phyloP scores from a whole-genome alignment of 345 rosid genomes.

The Populus euphratica region DNA sequence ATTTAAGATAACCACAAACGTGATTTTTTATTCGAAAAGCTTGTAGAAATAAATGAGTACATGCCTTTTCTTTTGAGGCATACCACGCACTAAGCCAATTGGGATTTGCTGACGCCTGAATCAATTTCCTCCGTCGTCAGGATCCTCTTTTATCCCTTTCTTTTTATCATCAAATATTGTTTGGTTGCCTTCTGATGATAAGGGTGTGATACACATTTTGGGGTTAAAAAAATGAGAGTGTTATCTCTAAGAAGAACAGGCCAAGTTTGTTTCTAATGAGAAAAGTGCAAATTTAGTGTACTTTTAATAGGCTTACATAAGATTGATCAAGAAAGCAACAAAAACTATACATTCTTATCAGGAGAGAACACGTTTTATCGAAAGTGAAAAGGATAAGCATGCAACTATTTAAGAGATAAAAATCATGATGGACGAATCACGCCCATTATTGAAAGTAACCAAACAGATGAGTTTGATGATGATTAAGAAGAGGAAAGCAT shows the following conservation, averaged over 20 bases:
- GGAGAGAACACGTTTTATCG: not conserved
- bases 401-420: not conserved
- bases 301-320: not conserved
- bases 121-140: not conserved
- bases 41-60: slow-evolving; percentile 13
- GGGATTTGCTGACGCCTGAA: slow-evolving; percentile 17
- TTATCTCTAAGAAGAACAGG: not conserved
- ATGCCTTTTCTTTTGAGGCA: slow-evolving; percentile 20
- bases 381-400: not conserved
- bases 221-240: not conserved
- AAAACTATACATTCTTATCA: not conserved
- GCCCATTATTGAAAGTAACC: not conserved
- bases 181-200: slow-evolving; percentile 19
- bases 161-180: slow-evolving; percentile 13
- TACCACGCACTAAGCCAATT: slow-evolving; percentile 5
- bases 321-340: not conserved
- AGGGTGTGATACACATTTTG: slow-evolving; percentile 9
- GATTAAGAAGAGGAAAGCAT: not conserved
- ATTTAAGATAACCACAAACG: slow-evolving; percentile 18
- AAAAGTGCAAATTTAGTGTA: not conserved
- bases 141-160: not conserved
- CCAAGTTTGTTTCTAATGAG: not conserved
- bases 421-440: not conserved
- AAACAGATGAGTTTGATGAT: not conserved
- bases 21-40: slow-evolving; percentile 11